phyloP scores from a whole-genome alignment of 495 filamentous ascomycete species.

The Pyrenopolyporus hunteri region DNA sequence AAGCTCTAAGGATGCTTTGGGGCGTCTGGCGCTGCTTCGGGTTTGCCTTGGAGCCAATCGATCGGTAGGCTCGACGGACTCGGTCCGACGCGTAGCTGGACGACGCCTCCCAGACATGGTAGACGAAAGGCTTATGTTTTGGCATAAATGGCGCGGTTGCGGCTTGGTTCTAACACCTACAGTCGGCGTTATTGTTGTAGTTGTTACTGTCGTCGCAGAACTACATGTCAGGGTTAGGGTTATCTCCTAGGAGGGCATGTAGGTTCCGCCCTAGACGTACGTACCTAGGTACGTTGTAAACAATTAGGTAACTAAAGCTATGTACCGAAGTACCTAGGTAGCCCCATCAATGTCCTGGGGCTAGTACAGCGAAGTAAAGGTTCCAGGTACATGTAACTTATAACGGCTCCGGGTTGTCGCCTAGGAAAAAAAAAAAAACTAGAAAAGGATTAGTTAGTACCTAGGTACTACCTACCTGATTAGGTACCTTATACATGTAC shows the following conservation, averaged over 20 bases:
- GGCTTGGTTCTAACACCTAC: background rate
- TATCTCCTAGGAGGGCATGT: no score
- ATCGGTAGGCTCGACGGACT: slow-evolving; percentile 17
- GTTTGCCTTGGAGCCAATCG: slow-evolving; percentile 26
- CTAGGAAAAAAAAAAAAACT: no score
- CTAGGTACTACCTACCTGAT: no score
- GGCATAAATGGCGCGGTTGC: no score
- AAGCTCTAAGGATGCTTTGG: slow-evolving; percentile 8
- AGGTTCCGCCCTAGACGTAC: no score
- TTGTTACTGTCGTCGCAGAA: background rate
- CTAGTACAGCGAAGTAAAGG: background rate
- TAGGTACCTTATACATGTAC: no score
- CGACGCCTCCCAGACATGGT: slow-evolving; percentile 36
- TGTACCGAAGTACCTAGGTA: background rate
- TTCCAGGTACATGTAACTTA: background rate
- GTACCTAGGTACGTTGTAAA: no score
- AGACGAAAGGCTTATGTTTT: background rate
- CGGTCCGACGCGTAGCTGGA: slow-evolving; percentile 29
- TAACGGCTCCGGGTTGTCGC: no score
- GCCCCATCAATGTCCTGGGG: no score
- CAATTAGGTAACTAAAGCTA: no score
- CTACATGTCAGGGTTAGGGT: slow-evolving; percentile 15
- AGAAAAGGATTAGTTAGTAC: no score
- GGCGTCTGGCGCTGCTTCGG: slow-evolving; percentile 28
- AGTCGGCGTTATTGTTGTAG: background rate